A percentile compares a stretch with the other conserved stretches of the same genome.
phyloP scores from a whole-genome alignment of 2,329 filamentous ascomycete genomes.

The Pseudopithomyces maydicus region DNA sequence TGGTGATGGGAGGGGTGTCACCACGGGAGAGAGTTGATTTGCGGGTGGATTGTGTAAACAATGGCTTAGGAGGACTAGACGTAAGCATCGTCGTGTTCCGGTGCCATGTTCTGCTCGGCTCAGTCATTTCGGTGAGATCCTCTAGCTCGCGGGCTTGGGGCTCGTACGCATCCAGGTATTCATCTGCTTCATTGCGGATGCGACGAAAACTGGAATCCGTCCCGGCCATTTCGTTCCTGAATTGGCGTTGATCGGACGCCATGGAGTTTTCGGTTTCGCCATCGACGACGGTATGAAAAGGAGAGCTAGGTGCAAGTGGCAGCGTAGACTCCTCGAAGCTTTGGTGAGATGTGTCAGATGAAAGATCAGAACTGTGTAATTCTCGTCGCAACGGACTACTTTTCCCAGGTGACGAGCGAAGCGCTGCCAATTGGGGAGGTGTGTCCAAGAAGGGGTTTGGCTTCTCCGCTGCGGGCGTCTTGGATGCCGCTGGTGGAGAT shows the following conservation, averaged over 20 bases:
- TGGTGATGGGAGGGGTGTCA: slow-evolving; percentile 18
- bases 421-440: slow-evolving; percentile 34
- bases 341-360: slow-evolving; percentile 23
- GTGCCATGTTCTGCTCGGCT: slow-evolving; percentile 31
- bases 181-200: slow-evolving; percentile 40
- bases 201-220: slow-evolving; percentile 34
- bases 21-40: slow-evolving; percentile 16
- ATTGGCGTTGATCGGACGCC: slow-evolving; percentile 38
- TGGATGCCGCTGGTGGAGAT: slow-evolving; percentile 28
- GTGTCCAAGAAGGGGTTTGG: slow-evolving; percentile 38
- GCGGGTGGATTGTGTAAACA: slow-evolving; percentile 22
- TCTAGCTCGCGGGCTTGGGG: slow-evolving; percentile 36
- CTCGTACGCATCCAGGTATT: slow-evolving; percentile 40
- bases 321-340: slow-evolving; percentile 35
- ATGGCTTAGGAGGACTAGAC: slow-evolving; percentile 28
- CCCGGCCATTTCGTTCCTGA: slow-evolving; percentile 37
- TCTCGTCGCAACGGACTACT: slow-evolving; percentile 43
- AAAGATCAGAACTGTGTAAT: slow-evolving; percentile 31
- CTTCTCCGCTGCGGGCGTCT: slow-evolving; percentile 18
- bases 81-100: slow-evolving; percentile 20
- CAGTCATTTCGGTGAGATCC: slow-evolving; percentile 43
- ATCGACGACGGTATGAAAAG: slow-evolving; percentile 37
- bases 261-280: slow-evolving; percentile 28
- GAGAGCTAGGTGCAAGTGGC: slow-evolving; percentile 38
- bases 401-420: slow-evolving; percentile 35